Evolutionary conservation across 2,329 filamentous ascomycete species (phyloP), one percentile per base, ranked within the genome.

Genomic region (Hymenoscyphus albidus): DNA sequence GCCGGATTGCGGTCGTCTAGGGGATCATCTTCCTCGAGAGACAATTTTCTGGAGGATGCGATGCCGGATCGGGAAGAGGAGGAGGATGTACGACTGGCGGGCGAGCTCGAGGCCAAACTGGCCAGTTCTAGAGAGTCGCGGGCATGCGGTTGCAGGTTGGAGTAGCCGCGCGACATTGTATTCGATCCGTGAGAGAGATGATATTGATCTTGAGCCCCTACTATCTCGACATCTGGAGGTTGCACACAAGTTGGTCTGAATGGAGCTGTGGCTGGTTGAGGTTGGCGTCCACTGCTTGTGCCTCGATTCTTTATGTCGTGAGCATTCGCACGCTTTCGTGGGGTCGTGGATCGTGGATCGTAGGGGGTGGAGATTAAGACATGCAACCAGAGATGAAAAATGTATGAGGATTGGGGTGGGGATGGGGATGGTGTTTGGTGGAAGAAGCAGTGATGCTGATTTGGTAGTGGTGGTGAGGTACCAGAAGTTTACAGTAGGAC

Each of bases 71-170:
- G 85, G 2, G 87, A 90, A 42, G 93, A 97, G 51, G 89, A 85
- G 16, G 89, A 90, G n/a, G 89, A 86, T 12, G 84, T 85, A 68
- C 83, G 84, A 59, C 85, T 85, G 59, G 80, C 82, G 61, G 83
- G 85, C 71, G 90, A 92, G 44, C 90, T 93, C 67, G 92, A 96
- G 66, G 94, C 95, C 69, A 99, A 87, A 62, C 93, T 97, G 66
- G 93, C 95, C 65, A 99, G 89, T 81, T 99, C 95, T 74, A 99
- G 87, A 58, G 94, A 98, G 83, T 99, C 95, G 80, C 95, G 91
- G 64, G 71, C 70, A 69, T 74, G 67, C 10, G 72, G 70, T 62
- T 74, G 70, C 16, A 73, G 68, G 54, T 64, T 70, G 27, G 72
- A 68, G 59, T 72, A 74, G 38, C 67, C 65, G 65, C 69, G 71